phyloP scores from a whole-genome alignment of 2,329 filamentous ascomycete species.

The Exophiala sp. region DNA sequence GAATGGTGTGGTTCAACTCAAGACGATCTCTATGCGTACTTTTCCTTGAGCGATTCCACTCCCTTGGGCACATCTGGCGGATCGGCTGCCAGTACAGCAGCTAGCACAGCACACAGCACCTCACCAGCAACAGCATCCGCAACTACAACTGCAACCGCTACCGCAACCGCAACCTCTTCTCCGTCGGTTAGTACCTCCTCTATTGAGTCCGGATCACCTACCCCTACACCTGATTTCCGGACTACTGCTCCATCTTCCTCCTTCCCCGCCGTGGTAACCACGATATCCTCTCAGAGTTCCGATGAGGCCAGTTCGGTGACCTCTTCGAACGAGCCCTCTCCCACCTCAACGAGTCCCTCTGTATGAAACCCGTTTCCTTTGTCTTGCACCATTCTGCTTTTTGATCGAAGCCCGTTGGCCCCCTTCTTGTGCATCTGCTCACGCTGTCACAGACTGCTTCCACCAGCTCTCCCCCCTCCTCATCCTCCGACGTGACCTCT shows the following conservation, averaged over 20 bases:
- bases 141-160: not conserved
- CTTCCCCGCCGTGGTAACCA: conserved; percentile 24
- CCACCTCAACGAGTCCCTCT: conserved; percentile 17
- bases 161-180: conserved; percentile 29
- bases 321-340: conserved; percentile 15
- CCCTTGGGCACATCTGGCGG: conserved; percentile 25
- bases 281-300: conserved; percentile 25
- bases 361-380: conserved; percentile 23
- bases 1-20: conserved; percentile 42
- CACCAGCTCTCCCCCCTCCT: not conserved
- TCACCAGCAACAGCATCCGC: too few relatives aligned
- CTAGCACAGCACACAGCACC: not conserved
- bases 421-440: not conserved
- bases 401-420: not conserved
- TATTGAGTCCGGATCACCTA: conserved; percentile 16
- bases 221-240: conserved; percentile 10
- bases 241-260: conserved; percentile 14
- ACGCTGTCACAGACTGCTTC: not conserved
- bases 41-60: conserved; percentile 31
- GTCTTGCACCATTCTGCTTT: not conserved
- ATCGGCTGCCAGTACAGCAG: not conserved
- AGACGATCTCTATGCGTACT: conserved; percentile 41
- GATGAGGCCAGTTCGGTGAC: conserved; percentile 18
- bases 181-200: conserved; percentile 28
- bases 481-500: not conserved